Evolutionary conservation across 164 flowering plant genomes (phyloP).

Genomic region (Annona cherimola): DNA sequence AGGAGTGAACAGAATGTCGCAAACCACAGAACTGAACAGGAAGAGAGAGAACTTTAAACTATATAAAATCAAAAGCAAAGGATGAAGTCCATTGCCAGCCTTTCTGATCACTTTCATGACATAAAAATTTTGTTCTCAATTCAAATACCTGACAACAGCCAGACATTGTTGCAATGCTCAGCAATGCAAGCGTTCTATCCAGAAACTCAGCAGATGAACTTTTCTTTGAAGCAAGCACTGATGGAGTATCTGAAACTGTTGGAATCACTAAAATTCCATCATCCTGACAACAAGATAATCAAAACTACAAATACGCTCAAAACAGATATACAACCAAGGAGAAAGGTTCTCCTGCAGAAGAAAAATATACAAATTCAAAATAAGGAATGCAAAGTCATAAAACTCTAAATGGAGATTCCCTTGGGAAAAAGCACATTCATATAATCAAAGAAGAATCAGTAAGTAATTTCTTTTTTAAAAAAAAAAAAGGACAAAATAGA

Average conservation of each 20-base stretch:
- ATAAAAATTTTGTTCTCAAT: not conserved
- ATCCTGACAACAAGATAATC: constrained; percentile 38
- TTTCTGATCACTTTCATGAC: not conserved
- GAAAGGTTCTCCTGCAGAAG: not conserved
- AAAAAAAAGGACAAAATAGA: too few relatives aligned
- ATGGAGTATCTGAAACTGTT: constrained; percentile 68
- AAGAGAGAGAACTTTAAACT: not conserved
- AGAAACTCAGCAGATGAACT: constrained; percentile 44
- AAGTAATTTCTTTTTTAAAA: too few relatives aligned
- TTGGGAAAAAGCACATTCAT: too few relatives aligned
- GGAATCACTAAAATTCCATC: constrained; percentile 82
- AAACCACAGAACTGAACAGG: not conserved
- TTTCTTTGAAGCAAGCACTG: constrained; percentile 47
- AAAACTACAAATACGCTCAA: not conserved
- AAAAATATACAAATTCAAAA: not conserved
- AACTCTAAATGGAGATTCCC: not conserved
- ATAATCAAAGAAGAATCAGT: too few relatives aligned
- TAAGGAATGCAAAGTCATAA: not conserved
- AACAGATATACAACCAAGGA: not conserved
- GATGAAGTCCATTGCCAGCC: not conserved
- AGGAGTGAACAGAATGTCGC: not conserved
- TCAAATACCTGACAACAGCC: constrained; percentile 91
- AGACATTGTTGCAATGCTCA: constrained; percentile 83
- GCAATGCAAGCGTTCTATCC: constrained; percentile 49
- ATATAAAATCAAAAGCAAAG: not conserved